Evolutionary conservation across 2,329 filamentous ascomycete species (phyloP).

Genomic region (Aschersonia sp.): DNA sequence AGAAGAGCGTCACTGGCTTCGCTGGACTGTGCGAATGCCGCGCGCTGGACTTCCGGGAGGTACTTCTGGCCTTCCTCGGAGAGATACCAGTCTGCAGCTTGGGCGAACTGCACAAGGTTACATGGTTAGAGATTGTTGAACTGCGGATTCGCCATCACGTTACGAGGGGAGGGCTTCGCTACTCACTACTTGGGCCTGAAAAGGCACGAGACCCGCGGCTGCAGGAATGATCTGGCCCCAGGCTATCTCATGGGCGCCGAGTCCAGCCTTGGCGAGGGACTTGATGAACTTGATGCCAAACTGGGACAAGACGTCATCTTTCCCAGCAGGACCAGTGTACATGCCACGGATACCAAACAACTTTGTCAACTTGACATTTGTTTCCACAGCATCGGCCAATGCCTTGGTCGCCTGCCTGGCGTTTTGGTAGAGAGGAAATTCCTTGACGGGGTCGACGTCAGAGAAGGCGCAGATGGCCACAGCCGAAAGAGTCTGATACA

Average conservation of each 20-base stretch:
- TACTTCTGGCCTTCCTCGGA: conserved; percentile 38
- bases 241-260: conserved; percentile 51
- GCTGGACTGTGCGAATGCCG: conserved; percentile 39
- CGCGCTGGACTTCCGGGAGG: conserved; percentile 43
- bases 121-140: too few species aligned
- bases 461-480: conserved; percentile 54
- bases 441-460: conserved; percentile 51
- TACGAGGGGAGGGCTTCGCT: background rate
- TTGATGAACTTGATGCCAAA: conserved; percentile 55
- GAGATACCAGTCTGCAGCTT: conserved; percentile 61
- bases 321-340: conserved; percentile 32
- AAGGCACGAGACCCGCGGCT: conserved; percentile 52
- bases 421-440: conserved; percentile 46
- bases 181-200: conserved; percentile 52
- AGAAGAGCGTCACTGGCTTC: conserved; percentile 48
- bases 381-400: conserved; percentile 47
- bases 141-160: background rate
- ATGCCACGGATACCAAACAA: conserved; percentile 23
- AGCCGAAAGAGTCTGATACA: conserved; percentile 48
- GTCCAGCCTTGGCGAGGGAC: conserved; percentile 46
- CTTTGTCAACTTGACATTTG: conserved; percentile 46
- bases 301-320: conserved; percentile 41
- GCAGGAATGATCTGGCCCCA: conserved; percentile 59
- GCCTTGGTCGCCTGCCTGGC: conserved; percentile 41
- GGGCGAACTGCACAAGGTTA: conserved; percentile 39